Percentiles rank a stretch among this genome's conserved stretches.
Evolutionary conservation across 192 early-diverging fungal genomes (phyloP).

Genomic region (Umbelopsis sp.): DNA sequence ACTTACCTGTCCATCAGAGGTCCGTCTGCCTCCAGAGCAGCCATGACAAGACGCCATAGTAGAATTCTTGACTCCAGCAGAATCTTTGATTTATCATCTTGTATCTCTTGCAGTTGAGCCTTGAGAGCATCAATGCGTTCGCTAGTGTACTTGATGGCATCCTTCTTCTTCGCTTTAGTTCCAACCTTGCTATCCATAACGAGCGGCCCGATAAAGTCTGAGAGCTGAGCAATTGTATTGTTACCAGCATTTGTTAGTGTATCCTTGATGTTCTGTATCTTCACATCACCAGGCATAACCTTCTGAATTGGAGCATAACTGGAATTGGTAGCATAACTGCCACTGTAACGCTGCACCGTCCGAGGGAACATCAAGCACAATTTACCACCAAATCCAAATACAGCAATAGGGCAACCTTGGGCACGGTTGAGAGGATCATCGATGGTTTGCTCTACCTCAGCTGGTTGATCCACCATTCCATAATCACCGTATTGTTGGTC

Average conservation of each 20-base stretch:
- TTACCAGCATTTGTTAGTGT: constrained; percentile 26
- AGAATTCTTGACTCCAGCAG: constrained; percentile 31
- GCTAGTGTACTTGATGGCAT: constrained; percentile 43
- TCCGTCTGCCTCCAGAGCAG: constrained; percentile 68
- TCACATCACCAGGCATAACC: constrained; percentile 52
- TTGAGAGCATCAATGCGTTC: constrained; percentile 30
- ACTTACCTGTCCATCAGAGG: constrained; percentile 55
- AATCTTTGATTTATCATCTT: constrained; percentile 8
- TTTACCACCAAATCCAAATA: constrained; percentile 79
- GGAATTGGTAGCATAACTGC: constrained; percentile 12
- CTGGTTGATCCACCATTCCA: not conserved
- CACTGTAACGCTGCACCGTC: constrained; percentile 54
- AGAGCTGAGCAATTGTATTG: constrained; percentile 23
- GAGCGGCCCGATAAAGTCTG: constrained; percentile 57
- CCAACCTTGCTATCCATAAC: constrained; percentile 50
- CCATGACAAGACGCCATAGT: constrained; percentile 64
- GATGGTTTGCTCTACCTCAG: not conserved
- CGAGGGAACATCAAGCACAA: constrained; percentile 69
- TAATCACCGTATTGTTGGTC: not conserved
- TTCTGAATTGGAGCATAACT: constrained; percentile 41
- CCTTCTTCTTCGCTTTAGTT: constrained; percentile 51
- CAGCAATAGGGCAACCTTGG: constrained; percentile 58
- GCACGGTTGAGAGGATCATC: constrained; percentile 44
- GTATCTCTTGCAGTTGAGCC: not conserved
- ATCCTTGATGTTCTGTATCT: constrained; percentile 49